A percentile compares a stretch with the other conserved stretches of the same genome.
Conservation (phyloP, 257 asterid species). For the Fraxinus anomala region DNA sequence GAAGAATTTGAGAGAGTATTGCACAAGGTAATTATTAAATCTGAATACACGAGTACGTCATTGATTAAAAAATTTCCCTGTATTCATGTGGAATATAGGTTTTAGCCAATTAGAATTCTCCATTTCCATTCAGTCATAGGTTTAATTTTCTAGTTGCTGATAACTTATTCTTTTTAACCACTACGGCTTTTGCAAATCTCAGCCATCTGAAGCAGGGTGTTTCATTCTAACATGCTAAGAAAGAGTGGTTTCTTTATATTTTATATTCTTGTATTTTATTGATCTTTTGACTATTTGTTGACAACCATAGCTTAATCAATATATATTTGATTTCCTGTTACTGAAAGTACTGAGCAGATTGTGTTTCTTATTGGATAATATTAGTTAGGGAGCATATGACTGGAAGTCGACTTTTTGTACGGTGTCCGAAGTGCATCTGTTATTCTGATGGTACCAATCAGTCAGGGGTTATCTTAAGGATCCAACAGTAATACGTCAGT, state of each 20-base stretch:
- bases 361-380: not conserved
- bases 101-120: not conserved
- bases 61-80: slow-evolving; percentile 23
- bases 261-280: not conserved
- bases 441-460: not conserved
- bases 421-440: not conserved
- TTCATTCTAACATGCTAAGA: not conserved
- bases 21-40: slow-evolving; percentile 40
- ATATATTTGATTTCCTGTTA: not conserved
- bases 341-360: not conserved
- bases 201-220: not conserved
- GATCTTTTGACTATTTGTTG: not conserved
- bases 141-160: too few relatives aligned
- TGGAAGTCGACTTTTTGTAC: not conserved
- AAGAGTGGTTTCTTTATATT: too few relatives aligned
- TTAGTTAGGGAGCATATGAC: not conserved
- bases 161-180: too few relatives aligned
- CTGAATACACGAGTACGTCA: slow-evolving; percentile 26
- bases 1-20: slow-evolving; percentile 41
- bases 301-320: not conserved
- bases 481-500: not conserved
- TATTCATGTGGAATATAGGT: slow-evolving; percentile 14
- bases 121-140: too few relatives aligned
- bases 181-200: not conserved
- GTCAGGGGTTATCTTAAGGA: not conserved